These are phyloP conservation scores for Cryomyces antarcticus DNA, from an alignment of 495 filamentous ascomycete genomes.

Conservation along the genomic window DNA sequence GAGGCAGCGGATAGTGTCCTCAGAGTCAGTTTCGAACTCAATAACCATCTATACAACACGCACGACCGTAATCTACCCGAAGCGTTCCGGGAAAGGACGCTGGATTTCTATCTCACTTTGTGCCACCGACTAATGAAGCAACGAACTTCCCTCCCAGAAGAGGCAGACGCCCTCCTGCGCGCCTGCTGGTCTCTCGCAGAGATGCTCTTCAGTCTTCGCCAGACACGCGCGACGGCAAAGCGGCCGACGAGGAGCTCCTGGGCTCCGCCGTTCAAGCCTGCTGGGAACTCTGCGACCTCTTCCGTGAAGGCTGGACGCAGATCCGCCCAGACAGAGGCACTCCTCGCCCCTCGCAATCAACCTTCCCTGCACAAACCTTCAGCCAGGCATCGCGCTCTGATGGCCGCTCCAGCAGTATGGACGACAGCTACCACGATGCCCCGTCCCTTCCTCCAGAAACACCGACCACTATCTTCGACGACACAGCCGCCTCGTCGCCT, in stretches of 20 bases:
- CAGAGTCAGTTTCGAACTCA: conserved; percentile 80
- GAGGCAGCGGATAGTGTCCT: conserved; percentile 67
- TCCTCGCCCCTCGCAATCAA: conserved; percentile 61
- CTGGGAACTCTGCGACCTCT: conserved; percentile 89
- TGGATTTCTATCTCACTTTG: conserved; percentile 85
- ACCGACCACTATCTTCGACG: conserved; percentile 83
- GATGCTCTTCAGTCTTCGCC: conserved; percentile 82
- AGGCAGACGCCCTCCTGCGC: conserved; percentile 63
- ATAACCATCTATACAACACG: conserved; percentile 85
- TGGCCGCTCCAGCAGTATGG: conserved; percentile 18
- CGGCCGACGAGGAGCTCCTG: conserved; percentile 60
- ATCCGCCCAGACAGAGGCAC: conserved; percentile 71
- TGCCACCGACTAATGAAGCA: conserved; percentile 93
- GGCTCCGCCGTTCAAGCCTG: conserved; percentile 78
- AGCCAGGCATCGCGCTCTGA: conserved; percentile 5
- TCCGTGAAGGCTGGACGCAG: conserved; percentile 83
- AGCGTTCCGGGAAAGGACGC: conserved; percentile 68
- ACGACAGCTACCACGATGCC: conserved; percentile 10
- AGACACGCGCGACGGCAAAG: conserved; percentile 52
- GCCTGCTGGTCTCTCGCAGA: conserved; percentile 84
- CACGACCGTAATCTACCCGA: conserved; percentile 72
- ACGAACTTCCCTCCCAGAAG: conserved; percentile 48
- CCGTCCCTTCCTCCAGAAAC: conserved; percentile 47
- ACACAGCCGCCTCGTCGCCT: conserved; percentile 61
- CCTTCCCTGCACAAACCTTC: conserved; percentile 26